Evolutionary conservation across 108 stramenopile genomes (phyloP), one percentile per base, ranked within the genome.

Genomic region (Skeletonema potamos): DNA sequence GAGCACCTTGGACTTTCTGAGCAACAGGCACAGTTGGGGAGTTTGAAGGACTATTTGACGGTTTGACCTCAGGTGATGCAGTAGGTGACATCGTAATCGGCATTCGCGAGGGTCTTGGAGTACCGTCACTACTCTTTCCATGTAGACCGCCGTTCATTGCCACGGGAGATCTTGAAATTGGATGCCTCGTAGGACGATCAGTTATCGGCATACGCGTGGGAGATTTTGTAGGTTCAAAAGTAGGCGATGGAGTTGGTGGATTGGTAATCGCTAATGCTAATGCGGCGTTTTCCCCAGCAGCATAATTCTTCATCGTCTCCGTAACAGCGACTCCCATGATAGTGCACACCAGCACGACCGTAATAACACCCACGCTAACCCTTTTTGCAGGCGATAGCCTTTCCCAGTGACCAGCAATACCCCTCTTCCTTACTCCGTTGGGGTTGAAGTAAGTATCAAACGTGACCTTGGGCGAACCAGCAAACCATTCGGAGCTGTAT

Each of bases 241-340:
- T 73, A 33, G 68, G 59, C 2, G 15, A 22, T 15, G 29, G 29
- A 6, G 59, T 51, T 12, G 77, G 70, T 34, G 26, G 9, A 27
- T 33, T 43, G 10, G 71, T 68, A 4, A 66, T 65, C 18, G 34
- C 33, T 5, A 27, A 27, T 1, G 28, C 63, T 28, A 63, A 56
- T 1, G 22, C 24, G 22, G 33, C 46, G 28, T 18, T 26, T 30
- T 26, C 58, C n/a, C 27, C 15, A n/a, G 58, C 28, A n/a, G 58
- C 26, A 29, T 29, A 58, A 29, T 5, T 29, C 27, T 58, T 32
- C 28, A 29, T 32, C 58, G 58, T 58, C 27, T 72, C 65, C 5
- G 66, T 69, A 61, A 80, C 29, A 6, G 72, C 58, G 13, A 80
- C 67, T 12, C 72, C 72, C 54, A 80, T 58, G 56, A 80, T 60